These are phyloP conservation scores for Chrysanthemum lavandulifolium DNA, from an alignment of 129 eudicot species.

Conservation along the genomic window DNA sequence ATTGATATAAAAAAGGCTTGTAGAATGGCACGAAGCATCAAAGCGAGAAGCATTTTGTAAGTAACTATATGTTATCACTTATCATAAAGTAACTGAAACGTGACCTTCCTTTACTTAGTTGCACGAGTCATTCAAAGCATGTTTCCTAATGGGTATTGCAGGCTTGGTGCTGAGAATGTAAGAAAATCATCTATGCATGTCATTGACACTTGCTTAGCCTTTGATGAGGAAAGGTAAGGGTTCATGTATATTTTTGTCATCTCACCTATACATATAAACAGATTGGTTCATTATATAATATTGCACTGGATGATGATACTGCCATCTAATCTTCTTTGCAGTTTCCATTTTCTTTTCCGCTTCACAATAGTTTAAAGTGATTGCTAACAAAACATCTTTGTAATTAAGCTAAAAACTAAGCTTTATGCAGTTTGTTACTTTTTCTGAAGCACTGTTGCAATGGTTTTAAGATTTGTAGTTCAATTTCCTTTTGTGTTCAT, in stretches of 20 bases:
- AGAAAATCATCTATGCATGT: neutral
- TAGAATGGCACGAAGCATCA: constrained; percentile 27
- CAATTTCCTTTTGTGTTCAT: neutral
- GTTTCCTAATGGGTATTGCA: constrained; percentile 14
- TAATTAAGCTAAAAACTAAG: neutral
- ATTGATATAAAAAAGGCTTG: constrained; percentile 18
- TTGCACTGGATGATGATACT: neutral
- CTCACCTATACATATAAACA: neutral
- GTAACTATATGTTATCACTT: neutral
- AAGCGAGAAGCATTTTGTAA: constrained; percentile 26
- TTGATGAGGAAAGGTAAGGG: constrained; percentile 23
- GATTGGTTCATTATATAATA: too few relatives aligned
- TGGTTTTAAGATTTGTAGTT: neutral
- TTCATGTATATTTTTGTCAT: neutral
- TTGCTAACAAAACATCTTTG: neutral
- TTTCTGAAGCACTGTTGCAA: neutral
- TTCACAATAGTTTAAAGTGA: neutral
- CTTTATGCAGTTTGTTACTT: neutral
- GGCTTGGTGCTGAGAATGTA: constrained; percentile 24
- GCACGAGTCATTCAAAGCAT: neutral
- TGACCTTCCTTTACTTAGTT: neutral
- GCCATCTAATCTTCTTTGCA: neutral
- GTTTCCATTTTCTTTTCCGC: neutral
- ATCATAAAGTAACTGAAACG: neutral
- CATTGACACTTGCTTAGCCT: constrained; percentile 26